phyloP scores from a whole-genome alignment of 2,329 filamentous ascomycete genomes.

The Penicillium sp. region DNA sequence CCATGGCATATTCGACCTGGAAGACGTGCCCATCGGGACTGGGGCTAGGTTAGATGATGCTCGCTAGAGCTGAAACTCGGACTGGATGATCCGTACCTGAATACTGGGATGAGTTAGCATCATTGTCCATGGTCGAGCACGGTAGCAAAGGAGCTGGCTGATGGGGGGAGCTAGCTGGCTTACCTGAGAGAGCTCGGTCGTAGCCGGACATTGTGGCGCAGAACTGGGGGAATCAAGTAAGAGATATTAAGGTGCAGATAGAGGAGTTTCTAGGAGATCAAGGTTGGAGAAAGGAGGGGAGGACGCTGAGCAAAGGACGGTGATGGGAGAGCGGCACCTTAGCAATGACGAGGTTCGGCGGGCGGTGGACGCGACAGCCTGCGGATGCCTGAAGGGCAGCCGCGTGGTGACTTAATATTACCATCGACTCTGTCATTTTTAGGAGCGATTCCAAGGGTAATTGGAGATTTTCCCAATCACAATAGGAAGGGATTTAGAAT shows the following conservation, averaged over 20 bases:
- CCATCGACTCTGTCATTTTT: background rate
- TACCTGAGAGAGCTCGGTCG: constrained; percentile 98
- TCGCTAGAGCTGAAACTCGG: constrained; percentile 12
- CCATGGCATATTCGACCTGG: constrained; percentile 98
- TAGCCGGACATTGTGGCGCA: constrained; percentile 73
- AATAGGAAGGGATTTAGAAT: background rate
- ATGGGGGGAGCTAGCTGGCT: constrained; percentile 40
- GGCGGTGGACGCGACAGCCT: constrained; percentile 28
- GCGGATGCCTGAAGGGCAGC: constrained; percentile 24
- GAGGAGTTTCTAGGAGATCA: background rate
- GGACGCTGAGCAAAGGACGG: constrained; percentile 13
- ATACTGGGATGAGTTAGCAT: constrained; percentile 64
- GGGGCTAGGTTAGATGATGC: constrained; percentile 46
- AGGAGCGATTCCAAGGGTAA: background rate
- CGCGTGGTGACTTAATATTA: constrained; percentile 7
- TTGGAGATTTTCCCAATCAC: background rate
- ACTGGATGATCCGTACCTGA: constrained; percentile 58
- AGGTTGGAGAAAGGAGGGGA: constrained; percentile 6
- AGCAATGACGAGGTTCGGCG: constrained; percentile 26
- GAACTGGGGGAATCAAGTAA: constrained; percentile 3
- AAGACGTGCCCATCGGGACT: constrained; percentile 99
- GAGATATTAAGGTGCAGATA: background rate
- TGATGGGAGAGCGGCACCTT: constrained; percentile 17
- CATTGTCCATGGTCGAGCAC: constrained; percentile 19
- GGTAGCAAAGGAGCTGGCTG: constrained; percentile 31